Evolutionary conservation across 1,139 yeast genomes (phyloP), one percentile per base, ranked within the genome.

Genomic region (Geotrichum cucujoidarum): DNA sequence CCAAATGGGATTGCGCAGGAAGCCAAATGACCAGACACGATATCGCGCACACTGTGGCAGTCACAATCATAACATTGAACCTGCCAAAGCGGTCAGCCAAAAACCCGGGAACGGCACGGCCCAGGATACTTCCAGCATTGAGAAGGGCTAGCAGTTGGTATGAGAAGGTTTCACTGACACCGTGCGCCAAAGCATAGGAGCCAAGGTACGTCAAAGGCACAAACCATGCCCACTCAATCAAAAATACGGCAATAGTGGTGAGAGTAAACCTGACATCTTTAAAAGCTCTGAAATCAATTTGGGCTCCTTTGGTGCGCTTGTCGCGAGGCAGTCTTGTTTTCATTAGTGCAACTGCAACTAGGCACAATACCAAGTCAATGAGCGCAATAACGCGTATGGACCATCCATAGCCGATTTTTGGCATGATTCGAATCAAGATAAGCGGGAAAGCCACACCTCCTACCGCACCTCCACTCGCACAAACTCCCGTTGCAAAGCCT

Each of bases 391-490:
- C 68, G 47, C 88, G 66, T 43, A 80, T 71, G 1, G 84, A 77
- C 86, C 87, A 81, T 22, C 70, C 73, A 60, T 71, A 83, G 1
- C 88, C 86, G 20, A 77, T 64, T 29, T 58, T 55, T 0, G 59
- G 64, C 57, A 74, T 75, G 49, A 80, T 64, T 40, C 67, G 62
- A 51, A 77, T 73, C 54, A 80, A 68, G 69, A 78, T 71, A 20
- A 80, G 60, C 0, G 87, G 81, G 61, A 77, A 78, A 1, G 77
- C 64, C 1, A 81, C 70, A 7, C 84, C 84, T 1, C 88, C 88
- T 2, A 78, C 63, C 8, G 81, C 73, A 0, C 84, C 84, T 1
- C 87, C 87, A 21, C 75, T 68, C 1, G 83, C 77, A 1, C 80
- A 81, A 3, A 78, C 57, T 0, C 83, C 79, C 35, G 76, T 62